Base-by-base conservation (phyloP, 1,139 yeast genomes). In the Suhomyces atakaporum region DNA sequence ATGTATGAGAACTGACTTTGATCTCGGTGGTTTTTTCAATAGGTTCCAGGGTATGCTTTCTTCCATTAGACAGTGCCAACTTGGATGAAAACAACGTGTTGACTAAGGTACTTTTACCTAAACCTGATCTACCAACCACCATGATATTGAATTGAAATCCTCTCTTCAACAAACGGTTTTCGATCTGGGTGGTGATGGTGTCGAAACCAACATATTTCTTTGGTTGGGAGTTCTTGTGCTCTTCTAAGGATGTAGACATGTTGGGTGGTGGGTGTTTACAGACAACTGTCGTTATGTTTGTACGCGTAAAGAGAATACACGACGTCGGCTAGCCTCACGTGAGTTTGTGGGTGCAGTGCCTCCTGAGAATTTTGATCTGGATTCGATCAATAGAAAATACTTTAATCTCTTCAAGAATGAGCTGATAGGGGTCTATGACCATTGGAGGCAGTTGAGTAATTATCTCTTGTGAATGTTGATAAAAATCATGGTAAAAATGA, bases 121-220 rank as follows among this genome's bases (percentile, higher is more conserved):
- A 76, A 2, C 98, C 98, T 15, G 96, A 85, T 60, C 87, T 84
- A 39, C 94, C 98, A 29, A 92, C 97, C 36, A 86, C 85, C 94
- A 92, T 89, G 42, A 92, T 68, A 58, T 92, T 92, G 67, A 92
- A 86, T 59, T 88, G 95, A 66, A 92, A 92, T 8, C 98, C 98
- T 53, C 94, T 78, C 60, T 88, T 90, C 63, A 92, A 74, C 51
- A 92, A 73, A 50, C 97, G 80, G 62, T 85, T 88, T 63, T 92
- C 97, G 57, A 92, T 92, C 67, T 92, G 98, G 27, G 86, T 78
- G 38, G 98, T 92, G 64, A 92, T 90, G 49, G 97, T 84, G 65
- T 92, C 97, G 60, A 92, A 92, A 34, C 98, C 98, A 46, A 90
- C 97, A 60, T 88, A 88, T 49, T 69, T 69, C 39, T 54, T 59